These are phyloP conservation scores for Thelonectria olida DNA, from an alignment of 2,329 filamentous ascomycete genomes.

Conservation along the genomic window DNA sequence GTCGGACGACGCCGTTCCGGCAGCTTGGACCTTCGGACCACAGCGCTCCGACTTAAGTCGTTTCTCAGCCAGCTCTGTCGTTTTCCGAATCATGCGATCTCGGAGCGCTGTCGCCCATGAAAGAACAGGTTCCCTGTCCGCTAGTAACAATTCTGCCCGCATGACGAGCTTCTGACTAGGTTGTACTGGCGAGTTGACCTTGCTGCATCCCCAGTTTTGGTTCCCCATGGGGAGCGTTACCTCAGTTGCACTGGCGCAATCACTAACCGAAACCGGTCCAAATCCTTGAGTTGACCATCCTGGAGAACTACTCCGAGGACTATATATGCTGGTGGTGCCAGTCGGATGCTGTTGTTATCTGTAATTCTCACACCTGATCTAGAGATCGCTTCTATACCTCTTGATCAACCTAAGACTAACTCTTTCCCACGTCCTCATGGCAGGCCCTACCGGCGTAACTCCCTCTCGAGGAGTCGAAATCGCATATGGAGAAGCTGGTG, in stretches of 20 bases:
- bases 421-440: not conserved
- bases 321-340: constrained; percentile 4
- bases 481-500: constrained; percentile 13
- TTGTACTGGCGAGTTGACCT: no score
- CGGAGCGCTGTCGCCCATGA: constrained; percentile 11
- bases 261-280: not conserved
- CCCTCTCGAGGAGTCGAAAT: constrained; percentile 7
- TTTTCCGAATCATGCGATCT: constrained; percentile 8
- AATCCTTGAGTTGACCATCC: no score
- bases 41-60: constrained; percentile 4
- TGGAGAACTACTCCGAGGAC: not conserved
- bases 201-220: constrained; percentile 1
- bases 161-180: not conserved
- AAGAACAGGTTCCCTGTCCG: not conserved
- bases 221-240: constrained; percentile 19
- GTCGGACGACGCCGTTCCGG: constrained; percentile 6
- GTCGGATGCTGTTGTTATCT: not conserved
- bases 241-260: constrained; percentile 1
- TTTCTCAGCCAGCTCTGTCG: not conserved
- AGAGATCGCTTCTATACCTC: no score
- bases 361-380: no score
- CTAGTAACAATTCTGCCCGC: not conserved
- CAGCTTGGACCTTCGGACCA: not conserved
- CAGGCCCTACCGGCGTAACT: constrained; percentile 3
- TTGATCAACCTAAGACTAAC: no score